Evolutionary conservation across 2,329 filamentous ascomycete species (phyloP).

Genomic region (Claviceps citrina): DNA sequence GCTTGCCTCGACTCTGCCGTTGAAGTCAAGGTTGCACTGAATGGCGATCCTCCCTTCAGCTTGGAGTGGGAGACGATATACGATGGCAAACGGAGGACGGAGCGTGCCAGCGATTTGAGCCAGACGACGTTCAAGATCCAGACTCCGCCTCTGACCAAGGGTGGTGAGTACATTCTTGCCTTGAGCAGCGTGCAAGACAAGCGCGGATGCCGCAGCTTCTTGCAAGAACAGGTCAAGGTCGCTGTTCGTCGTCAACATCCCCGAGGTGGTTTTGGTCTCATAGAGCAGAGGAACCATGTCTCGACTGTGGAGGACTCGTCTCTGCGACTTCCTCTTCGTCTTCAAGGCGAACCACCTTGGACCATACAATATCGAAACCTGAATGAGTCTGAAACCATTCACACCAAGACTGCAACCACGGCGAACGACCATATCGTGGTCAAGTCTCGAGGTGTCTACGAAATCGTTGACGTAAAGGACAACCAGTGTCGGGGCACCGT

Average conservation of each 20-base stretch:
- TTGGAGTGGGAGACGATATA: conserved; percentile 89
- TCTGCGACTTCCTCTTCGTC: conserved; percentile 62
- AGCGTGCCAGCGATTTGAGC: conserved; percentile 48
- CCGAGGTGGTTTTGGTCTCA: conserved; percentile 66
- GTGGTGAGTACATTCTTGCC: conserved; percentile 80
- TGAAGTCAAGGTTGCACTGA: conserved; percentile 56
- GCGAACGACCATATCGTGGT: conserved; percentile 57
- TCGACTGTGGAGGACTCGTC: conserved; percentile 62
- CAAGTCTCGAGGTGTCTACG: conserved; percentile 55
- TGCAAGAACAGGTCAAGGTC: conserved; percentile 75
- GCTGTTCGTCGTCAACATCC: conserved; percentile 79
- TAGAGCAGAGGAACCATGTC: conserved; percentile 64
- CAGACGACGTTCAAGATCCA: conserved; percentile 51
- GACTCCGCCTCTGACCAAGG: conserved; percentile 58
- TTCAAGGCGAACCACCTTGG: conserved; percentile 81
- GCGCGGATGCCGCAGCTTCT: conserved; percentile 69
- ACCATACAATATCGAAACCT: conserved; percentile 58
- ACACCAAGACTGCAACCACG: conserved; percentile 33
- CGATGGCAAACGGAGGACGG: conserved; percentile 65
- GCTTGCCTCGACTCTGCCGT: conserved; percentile 75
- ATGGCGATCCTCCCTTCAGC: conserved; percentile 74
- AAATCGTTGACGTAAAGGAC: conserved; percentile 65
- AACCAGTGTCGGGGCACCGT: conserved; percentile 68
- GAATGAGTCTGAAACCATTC: conserved; percentile 32
- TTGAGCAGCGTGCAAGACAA: conserved; percentile 76